Percentiles rank a stretch among this genome's conserved stretches.
These are phyloP conservation scores for Aaosphaeria pasadenensis DNA, from an alignment of 2,329 filamentous ascomycete genomes.

Conservation along the genomic window DNA sequence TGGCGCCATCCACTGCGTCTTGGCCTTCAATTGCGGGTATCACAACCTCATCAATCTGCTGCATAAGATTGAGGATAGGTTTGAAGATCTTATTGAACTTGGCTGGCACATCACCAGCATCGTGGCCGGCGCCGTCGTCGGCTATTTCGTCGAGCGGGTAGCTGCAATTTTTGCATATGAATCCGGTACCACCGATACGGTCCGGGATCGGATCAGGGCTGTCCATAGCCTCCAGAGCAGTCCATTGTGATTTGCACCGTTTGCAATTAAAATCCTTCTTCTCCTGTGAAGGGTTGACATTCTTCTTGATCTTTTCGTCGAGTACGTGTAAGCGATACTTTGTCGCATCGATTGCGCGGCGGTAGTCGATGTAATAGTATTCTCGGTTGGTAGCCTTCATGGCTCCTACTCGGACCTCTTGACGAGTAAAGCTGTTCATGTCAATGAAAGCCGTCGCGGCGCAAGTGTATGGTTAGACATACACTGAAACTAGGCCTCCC, in stretches of 20 bases:
- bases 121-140: slow-evolving; percentile 20
- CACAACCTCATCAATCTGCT: slow-evolving; percentile 70
- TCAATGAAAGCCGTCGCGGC: slow-evolving; percentile 9
- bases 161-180: slow-evolving; percentile 79
- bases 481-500: slow-evolving; percentile 81
- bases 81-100: slow-evolving; percentile 73
- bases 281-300: slow-evolving; percentile 73
- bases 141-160: slow-evolving; percentile 51
- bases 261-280: slow-evolving; percentile 89
- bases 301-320: slow-evolving; percentile 82
- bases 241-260: slow-evolving; percentile 82
- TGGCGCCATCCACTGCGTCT: slow-evolving; percentile 60
- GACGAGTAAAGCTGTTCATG: slow-evolving; percentile 61
- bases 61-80: slow-evolving; percentile 73
- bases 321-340: slow-evolving; percentile 91
- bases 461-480: slow-evolving; percentile 35
- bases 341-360: slow-evolving; percentile 90
- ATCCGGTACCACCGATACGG: slow-evolving; percentile 54
- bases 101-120: slow-evolving; percentile 40
- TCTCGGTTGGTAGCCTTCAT: slow-evolving; percentile 80
- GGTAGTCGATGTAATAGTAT: slow-evolving; percentile 97
- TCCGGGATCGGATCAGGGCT: slow-evolving; percentile 55
- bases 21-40: slow-evolving; percentile 74
- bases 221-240: slow-evolving; percentile 84
- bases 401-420: slow-evolving; percentile 76